Evolutionary conservation across 208 protist genomes (phyloP).

Genomic region (Porcisia deanei): DNA sequence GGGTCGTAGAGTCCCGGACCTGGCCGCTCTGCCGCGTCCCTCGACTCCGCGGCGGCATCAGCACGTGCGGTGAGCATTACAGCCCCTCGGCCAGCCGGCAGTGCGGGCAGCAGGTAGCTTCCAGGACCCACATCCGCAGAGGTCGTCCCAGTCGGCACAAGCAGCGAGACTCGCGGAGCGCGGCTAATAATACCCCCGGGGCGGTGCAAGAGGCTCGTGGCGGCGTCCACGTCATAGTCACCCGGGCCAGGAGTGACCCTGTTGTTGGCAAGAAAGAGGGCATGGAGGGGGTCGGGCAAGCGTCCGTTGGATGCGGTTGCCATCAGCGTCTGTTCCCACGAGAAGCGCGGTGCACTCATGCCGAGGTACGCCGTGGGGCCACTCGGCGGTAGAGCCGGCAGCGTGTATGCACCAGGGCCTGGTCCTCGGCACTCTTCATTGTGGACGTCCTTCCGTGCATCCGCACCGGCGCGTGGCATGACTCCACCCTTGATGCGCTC

Average conservation of each 20-base stretch:
- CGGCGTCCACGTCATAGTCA: constrained; percentile 31
- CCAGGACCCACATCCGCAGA: constrained; percentile 30
- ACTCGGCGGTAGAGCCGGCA: constrained; percentile 14
- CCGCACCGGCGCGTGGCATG: constrained; percentile 14
- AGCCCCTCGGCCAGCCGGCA: constrained; percentile 24
- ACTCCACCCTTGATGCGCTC: constrained; percentile 23
- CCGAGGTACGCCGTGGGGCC: constrained; percentile 14
- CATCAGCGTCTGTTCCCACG: constrained; percentile 13
- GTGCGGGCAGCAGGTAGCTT: constrained; percentile 33
- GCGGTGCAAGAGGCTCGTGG: constrained; percentile 19
- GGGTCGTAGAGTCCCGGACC: constrained; percentile 62
- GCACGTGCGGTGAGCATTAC: constrained; percentile 7
- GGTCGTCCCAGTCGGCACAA: constrained; percentile 1
- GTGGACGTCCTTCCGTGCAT: background rate
- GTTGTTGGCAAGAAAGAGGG: background rate
- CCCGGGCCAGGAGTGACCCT: constrained; percentile 28
- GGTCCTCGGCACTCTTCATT: constrained; percentile 3
- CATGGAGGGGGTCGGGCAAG: background rate
- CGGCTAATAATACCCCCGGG: constrained; percentile 45
- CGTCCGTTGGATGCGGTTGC: background rate
- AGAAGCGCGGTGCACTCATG: constrained; percentile 28
- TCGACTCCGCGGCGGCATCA: background rate
- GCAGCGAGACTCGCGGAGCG: constrained; percentile 31
- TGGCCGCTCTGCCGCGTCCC: constrained; percentile 18
- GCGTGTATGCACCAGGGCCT: constrained; percentile 47